Evolutionary conservation across 139 green algal genomes (phyloP), one percentile per base, ranked within the genome.

Genomic region (Haematococcus lacustris): DNA sequence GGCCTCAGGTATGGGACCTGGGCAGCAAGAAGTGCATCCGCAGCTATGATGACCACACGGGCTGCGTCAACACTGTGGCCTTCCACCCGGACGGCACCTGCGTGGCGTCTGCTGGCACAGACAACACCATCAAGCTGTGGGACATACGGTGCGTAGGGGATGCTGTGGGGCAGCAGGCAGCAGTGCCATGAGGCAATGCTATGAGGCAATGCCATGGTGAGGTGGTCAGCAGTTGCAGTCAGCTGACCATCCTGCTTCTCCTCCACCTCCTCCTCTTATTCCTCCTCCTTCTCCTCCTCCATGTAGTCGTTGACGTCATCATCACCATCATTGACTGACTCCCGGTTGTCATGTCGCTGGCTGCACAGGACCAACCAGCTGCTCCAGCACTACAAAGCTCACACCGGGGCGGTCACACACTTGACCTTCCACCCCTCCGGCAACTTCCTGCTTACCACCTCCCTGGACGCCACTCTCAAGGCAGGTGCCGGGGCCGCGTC

Each of bases 1-100:
- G 33, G 4, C 23, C 53, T 33, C 67, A 76, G 66, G 77, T 96
- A 13, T 97, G 91, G 91, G 92, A 97, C 79, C 62, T 95, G n/a
- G 64, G 78, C 57, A 87, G 75, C 35, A 84, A 88, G 34, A 75
- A 78, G 32, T 79, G 77, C n/a, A 74, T 93, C 32, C 77, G 85
- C 25, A 82, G 57, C 26, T 93, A 90, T 73, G 89, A 93, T 38
- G 85, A 90, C 63, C 80, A 83, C 47, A 68, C 80, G 17, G 79
- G 77, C 23, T 68, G 76, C 23, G 65, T 82, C 50, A 87, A 92
- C 61, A 87, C 85, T 53, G 85, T 91, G 26, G 76, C 81, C 50
- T 97, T 96, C 73, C 89, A 94, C 76, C 91, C 92, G 0, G 91
- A 96, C 64, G 92, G 91, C 64, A 94, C 88, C 17, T 95, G 88